These are phyloP conservation scores for Neopestalotiopsis clavispora DNA, from an alignment of 2,329 filamentous ascomycete genomes.

Conservation along the genomic window DNA sequence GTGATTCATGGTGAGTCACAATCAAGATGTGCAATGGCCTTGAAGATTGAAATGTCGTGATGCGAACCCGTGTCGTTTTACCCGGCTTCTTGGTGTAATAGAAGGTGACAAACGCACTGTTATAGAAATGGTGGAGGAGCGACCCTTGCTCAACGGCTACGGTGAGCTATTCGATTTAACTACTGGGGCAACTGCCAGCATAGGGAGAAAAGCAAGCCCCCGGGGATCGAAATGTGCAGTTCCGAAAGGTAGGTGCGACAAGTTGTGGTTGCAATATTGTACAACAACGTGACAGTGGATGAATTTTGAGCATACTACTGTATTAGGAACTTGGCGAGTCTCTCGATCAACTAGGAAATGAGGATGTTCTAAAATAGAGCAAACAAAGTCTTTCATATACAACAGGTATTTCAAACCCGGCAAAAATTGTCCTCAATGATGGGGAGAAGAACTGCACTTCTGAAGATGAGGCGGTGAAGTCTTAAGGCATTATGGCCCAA, in stretches of 20 bases:
- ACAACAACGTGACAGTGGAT: not conserved
- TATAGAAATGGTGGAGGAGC: not conserved
- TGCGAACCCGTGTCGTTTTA: conserved; percentile 7
- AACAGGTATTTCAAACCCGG: not conserved
- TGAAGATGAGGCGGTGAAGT: not conserved
- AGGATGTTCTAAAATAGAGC: not conserved
- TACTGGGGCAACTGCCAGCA: not conserved
- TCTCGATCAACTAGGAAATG: not conserved
- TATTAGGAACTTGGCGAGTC: not conserved
- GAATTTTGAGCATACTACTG: not conserved
- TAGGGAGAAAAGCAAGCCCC: not conserved
- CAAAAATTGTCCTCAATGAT: not conserved
- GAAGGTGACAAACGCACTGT: conserved; percentile 14
- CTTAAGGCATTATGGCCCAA: not conserved
- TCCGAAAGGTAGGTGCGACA: not conserved
- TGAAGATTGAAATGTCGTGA: not conserved
- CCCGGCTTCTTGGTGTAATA: conserved; percentile 6
- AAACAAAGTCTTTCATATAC: conserved; percentile 5
- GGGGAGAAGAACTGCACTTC: not conserved
- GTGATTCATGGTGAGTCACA: not conserved
- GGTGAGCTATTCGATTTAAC: not conserved
- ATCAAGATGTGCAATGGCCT: not conserved
- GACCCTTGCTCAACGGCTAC: not conserved
- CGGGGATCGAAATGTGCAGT: not conserved
- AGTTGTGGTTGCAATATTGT: not conserved